Evolutionary conservation across 148 eudicot species (phyloP).

Genomic region (Amaranthus cruentus): DNA sequence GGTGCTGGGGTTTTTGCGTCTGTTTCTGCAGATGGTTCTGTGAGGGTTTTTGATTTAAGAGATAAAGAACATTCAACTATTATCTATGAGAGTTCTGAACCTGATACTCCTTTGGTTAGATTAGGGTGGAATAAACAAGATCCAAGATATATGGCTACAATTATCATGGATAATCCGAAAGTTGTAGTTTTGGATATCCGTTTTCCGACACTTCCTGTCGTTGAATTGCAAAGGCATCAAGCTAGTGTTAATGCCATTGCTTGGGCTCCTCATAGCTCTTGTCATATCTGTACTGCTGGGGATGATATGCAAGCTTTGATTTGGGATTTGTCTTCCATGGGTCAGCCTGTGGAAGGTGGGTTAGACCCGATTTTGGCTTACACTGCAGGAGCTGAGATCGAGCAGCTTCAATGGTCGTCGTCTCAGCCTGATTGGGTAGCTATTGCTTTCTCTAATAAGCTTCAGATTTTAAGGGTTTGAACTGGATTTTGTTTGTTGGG

Average conservation of each 20-base stretch:
- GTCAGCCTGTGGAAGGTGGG: conserved; percentile 93
- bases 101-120: conserved; percentile 77
- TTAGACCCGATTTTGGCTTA: conserved; percentile 93
- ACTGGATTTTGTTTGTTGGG: too few species aligned
- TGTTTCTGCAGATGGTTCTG: conserved; percentile 91
- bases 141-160: conserved; percentile 94
- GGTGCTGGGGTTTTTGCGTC: conserved; percentile 96
- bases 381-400: conserved; percentile 95
- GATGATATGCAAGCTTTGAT: conserved; percentile 95
- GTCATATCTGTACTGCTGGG: conserved; percentile 98
- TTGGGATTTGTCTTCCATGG: conserved; percentile 94
- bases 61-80: conserved; percentile 43
- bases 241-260: conserved; percentile 89
- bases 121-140: conserved; percentile 98
- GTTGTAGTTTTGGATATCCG: conserved; percentile 88
- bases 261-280: conserved; percentile 96
- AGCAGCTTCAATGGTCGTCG: conserved; percentile 96
- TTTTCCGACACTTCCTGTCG: conserved; percentile 84
- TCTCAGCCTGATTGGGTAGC: conserved; percentile 99
- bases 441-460: conserved; percentile 84
- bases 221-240: conserved; percentile 87
- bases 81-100: conserved; percentile 47
- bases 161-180: conserved; percentile 89
- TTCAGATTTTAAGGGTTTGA: conserved; percentile 93
- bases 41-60: conserved; percentile 81